Evolutionary conservation across 2,329 filamentous ascomycete genomes (phyloP).

Genomic region (Xylaria sp.): DNA sequence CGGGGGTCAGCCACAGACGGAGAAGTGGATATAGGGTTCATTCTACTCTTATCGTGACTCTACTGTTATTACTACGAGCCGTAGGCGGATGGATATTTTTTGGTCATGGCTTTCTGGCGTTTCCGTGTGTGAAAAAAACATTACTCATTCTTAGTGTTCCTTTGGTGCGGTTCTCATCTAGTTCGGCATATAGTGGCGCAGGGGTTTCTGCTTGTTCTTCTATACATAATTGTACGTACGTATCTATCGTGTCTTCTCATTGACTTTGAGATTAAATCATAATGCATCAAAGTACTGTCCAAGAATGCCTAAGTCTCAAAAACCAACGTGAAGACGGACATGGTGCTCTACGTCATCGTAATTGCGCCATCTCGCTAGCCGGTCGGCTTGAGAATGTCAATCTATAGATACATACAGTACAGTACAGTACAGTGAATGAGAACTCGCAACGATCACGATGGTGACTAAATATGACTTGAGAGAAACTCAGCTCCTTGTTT

Average conservation of each 20-base stretch:
- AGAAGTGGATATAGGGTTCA: conserved; percentile 27
- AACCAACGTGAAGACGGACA: not conserved
- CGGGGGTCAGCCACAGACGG: conserved; percentile 2
- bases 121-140: not conserved
- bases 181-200: conserved; percentile 11
- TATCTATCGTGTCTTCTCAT: not conserved
- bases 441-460: conserved; percentile 10
- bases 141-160: conserved; percentile 8
- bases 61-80: not conserved
- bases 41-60: not conserved
- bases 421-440: too few species aligned
- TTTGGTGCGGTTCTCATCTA: not conserved
- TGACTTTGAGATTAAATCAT: not conserved
- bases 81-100: not conserved
- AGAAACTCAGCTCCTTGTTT: conserved; percentile 9
- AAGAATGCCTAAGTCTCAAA: not conserved
- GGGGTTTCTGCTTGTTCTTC: not conserved
- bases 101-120: conserved; percentile 4
- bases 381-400: not conserved
- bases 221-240: conserved; percentile 1
- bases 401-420: not conserved
- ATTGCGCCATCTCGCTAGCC: not conserved
- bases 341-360: not conserved
- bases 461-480: conserved; percentile 17
- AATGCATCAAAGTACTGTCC: not conserved